Evolutionary conservation across 768 basidiomycete genomes (phyloP).

Genomic region (Pleurotus platypus): DNA sequence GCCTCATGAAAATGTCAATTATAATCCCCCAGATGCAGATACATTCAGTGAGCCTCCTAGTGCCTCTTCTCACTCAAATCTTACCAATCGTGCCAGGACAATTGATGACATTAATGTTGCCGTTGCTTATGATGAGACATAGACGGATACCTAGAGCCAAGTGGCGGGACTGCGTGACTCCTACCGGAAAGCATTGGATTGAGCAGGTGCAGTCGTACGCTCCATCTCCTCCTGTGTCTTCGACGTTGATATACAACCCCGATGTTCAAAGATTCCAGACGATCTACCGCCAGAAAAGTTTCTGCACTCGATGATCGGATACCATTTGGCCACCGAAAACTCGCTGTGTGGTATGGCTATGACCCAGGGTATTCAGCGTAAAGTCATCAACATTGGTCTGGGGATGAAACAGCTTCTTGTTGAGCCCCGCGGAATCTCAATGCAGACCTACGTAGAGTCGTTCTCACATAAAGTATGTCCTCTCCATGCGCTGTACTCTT

Average conservation of each 20-base stretch:
- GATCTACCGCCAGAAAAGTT: slow-evolving; percentile 63
- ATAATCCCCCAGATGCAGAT: slow-evolving; percentile 57
- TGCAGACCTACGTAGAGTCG: slow-evolving; percentile 67
- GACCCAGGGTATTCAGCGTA: slow-evolving; percentile 71
- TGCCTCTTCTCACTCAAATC: not conserved
- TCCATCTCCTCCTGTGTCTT: too few relatives aligned
- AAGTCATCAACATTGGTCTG: slow-evolving; percentile 81
- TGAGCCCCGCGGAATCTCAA: slow-evolving; percentile 55
- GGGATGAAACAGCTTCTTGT: slow-evolving; percentile 68
- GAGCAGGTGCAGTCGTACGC: slow-evolving; percentile 50
- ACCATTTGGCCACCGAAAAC: slow-evolving; percentile 65
- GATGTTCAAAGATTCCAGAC: slow-evolving; percentile 41
- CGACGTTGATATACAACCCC: not conserved
- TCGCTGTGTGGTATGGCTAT: slow-evolving; percentile 83
- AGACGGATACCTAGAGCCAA: slow-evolving; percentile 72
- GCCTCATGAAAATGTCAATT: slow-evolving; percentile 48
- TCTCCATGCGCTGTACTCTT: not conserved
- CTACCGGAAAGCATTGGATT: slow-evolving; percentile 77
- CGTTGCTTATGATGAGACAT: slow-evolving; percentile 84
- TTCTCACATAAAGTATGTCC: slow-evolving; percentile 66
- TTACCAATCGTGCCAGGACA: slow-evolving; percentile 41
- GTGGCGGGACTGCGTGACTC: slow-evolving; percentile 63
- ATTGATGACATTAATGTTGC: slow-evolving; percentile 70
- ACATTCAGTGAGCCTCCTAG: slow-evolving; percentile 53
- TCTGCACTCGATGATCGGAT: slow-evolving; percentile 74